Base-by-base conservation (phyloP, 2,329 filamentous ascomycete species). In the Didymella lethalis region DNA sequence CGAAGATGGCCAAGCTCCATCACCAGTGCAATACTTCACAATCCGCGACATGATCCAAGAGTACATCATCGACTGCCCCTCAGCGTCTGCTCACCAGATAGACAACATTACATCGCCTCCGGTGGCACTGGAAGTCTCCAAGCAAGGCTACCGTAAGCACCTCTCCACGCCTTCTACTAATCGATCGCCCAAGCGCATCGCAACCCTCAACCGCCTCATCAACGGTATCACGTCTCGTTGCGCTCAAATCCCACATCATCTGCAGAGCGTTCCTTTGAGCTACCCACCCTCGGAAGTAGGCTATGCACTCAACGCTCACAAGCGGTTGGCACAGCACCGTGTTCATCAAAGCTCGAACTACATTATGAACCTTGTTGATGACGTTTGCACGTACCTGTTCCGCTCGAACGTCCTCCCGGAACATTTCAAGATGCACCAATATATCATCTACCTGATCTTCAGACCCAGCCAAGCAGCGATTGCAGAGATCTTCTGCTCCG, bases 291-390 rank as follows among this genome's bases (percentile, higher is more conserved):
- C 57, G 1, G 72, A 75, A 45, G 70, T 69, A 32, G 70, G 71
- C 16, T 75, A 74, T 52, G 64, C 69, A 0, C 47, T 55, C 5
- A 38, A 68, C n/a, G 63, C 70, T 0, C 67, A 64, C 7, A 20
- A n/a, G 1, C 57, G 71, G 0, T 52, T 75, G 0, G 53, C 59
- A 4, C 65, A 73, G 36, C 72, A 75, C 44, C 67, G 71, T 1
- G 26, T 55, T 1, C 68, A 59, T 7, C 48, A 58, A 4, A 68
- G 65, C 0, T 73, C 67, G 3, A 74, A 74, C 40, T 69, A 70
- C 20, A 43, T 73, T 11, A 74, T 74, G 71, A 74, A 74, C 14
- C 66, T 75, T 0, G 62, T 70, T 0, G 68, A 73, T 46, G 71
- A 75, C 25, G 63, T 69, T 1, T 74, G 67, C 29, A 61, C 60